Evolutionary conservation across 179 eudicot genomes (phyloP), one percentile per base, ranked within the genome.

Genomic region (Patellifolia procumbens): DNA sequence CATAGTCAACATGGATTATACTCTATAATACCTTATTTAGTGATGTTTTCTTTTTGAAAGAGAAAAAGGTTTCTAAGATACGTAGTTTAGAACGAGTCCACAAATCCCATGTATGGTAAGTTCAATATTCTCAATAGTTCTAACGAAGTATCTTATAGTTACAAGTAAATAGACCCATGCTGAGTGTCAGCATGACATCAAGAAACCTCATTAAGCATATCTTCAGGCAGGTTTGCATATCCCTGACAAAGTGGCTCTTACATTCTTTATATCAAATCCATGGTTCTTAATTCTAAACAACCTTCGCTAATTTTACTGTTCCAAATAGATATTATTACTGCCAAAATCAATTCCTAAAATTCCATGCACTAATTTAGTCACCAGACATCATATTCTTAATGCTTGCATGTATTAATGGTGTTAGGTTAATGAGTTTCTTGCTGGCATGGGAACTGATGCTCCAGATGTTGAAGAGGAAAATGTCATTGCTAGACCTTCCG

Each of bases 361-460:
- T 56, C 60, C 24, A 34, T 63, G 62, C 49, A 65, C 20, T 43
- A 15, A 52, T 43, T 16, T 37, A 32, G 31, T 75, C 39, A 60
- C 8, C 13, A 49, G 73, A 70, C 12, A 10, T 46, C 20, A n/a
- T 71, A 53, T 69, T 48, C 24, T 56, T 11, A 45, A 68, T 9
- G 15, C 45, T 59, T 68, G 59, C 67, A 62, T 31, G 22, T 45
- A 35, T n/a, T 60, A 22, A 49, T 82, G 70, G 48, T 87, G 61
- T 68, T 75, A 95, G 99, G 99, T 95, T 68, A 95, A 93, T 78
- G 99, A 95, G 82, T 95, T 95, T 80, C 92, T 95, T 77, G 91
- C 99, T 87, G 98, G 99, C 76, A 92, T 92, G 88, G 99, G 99
- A 74, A 95, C 98, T 70, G 94, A 95, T 91, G 99, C 98, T 74